Evolutionary conservation across 108 stramenopile species (phyloP).

Genomic region (Bacterosira constricta): DNA sequence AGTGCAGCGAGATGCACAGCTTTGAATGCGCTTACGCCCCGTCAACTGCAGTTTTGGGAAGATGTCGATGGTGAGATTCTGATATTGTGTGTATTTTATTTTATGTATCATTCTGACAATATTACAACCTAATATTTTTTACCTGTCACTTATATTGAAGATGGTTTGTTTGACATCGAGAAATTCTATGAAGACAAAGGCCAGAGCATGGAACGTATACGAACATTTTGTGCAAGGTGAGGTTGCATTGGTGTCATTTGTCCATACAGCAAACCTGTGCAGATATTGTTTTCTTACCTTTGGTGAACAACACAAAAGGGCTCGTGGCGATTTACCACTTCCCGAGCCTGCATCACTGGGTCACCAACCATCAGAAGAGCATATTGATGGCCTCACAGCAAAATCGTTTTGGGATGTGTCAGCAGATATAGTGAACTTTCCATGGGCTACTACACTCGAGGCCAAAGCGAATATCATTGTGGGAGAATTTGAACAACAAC

Average conservation of each 20-base stretch:
- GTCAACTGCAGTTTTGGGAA: conserved; percentile 89
- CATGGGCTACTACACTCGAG: conserved; percentile 86
- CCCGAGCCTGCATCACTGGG: conserved; percentile 54
- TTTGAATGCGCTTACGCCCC: conserved; percentile 58
- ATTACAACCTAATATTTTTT: no score
- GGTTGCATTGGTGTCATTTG: background rate
- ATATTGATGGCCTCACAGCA: conserved; percentile 86
- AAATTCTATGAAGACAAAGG: conserved; percentile 62
- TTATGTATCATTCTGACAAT: no score
- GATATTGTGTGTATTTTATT: background rate
- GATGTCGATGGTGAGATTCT: conserved; percentile 62
- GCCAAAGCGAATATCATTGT: conserved; percentile 71
- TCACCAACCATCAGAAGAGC: conserved; percentile 90
- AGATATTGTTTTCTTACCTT: background rate
- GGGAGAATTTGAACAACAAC: conserved; percentile 76
- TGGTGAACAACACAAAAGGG: no score
- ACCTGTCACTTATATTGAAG: background rate
- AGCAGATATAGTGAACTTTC: conserved; percentile 59
- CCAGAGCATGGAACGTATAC: conserved; percentile 68
- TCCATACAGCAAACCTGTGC: background rate
- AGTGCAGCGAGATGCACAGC: background rate
- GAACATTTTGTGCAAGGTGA: conserved; percentile 61
- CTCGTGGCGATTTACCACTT: conserved; percentile 57
- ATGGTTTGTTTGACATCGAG: conserved; percentile 74
- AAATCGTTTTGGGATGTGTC: conserved; percentile 86